Evolutionary conservation across 768 basidiomycete genomes (phyloP).

Genomic region (Pulveroboletus ravenelii): DNA sequence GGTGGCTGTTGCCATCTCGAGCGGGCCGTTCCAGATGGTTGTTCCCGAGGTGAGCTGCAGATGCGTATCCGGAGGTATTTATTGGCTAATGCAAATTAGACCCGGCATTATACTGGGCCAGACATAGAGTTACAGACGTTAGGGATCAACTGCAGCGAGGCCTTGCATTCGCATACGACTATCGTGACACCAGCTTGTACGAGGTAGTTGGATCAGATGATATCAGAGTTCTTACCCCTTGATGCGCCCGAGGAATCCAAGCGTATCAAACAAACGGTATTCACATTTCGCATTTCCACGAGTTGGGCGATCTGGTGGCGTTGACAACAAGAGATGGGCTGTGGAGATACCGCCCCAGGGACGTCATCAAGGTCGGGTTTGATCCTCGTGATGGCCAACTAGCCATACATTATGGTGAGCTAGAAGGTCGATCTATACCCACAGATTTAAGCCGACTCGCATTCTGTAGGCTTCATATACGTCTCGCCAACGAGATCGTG

Average conservation of each 20-base stretch:
- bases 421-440: background rate
- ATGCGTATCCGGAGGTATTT: background rate
- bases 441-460: background rate
- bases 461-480: constrained; percentile 10
- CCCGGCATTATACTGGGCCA: constrained; percentile 15
- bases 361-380: constrained; percentile 22
- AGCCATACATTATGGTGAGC: constrained; percentile 21
- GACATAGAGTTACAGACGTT: constrained; percentile 18
- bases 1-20: constrained; percentile 17
- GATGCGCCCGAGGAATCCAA: constrained; percentile 21
- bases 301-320: constrained; percentile 1
- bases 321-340: constrained; percentile 25
- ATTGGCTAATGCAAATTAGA: constrained; percentile 2
- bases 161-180: constrained; percentile 20
- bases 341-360: constrained; percentile 21
- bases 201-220: constrained; percentile 25
- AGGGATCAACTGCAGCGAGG: constrained; percentile 22
- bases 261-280: constrained; percentile 16
- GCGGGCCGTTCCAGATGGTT: constrained; percentile 21
- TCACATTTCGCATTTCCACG: background rate
- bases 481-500: constrained; percentile 21
- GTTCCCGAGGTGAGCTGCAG: constrained; percentile 15
- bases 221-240: constrained; percentile 16
- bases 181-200: constrained; percentile 19
- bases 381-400: constrained; percentile 20